Conservation (phyloP, 2,329 filamentous ascomycete genomes). For the Clarireedia sp. region DNA sequence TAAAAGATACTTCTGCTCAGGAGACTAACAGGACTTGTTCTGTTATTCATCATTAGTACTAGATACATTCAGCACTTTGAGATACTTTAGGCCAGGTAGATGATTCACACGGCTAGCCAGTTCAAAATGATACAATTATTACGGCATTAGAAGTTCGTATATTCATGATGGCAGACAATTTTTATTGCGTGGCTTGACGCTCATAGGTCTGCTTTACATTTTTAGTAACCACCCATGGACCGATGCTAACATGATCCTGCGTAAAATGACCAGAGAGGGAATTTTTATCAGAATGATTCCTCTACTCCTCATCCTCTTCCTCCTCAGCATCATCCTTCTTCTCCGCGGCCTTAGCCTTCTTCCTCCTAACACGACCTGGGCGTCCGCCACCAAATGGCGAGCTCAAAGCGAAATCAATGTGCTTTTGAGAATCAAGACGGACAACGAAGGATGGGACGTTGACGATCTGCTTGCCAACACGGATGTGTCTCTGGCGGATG, state of each 20-base stretch:
- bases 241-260: background rate
- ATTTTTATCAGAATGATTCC: constrained; percentile 31
- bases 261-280: background rate
- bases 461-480: constrained; percentile 99
- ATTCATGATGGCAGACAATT: constrained; percentile 7
- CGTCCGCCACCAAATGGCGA: constrained; percentile 97
- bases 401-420: constrained; percentile 98
- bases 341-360: constrained; percentile 98
- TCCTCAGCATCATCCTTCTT: constrained; percentile 71
- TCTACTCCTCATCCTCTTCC: constrained; percentile 68
- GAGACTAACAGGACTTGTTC: too few relatives aligned
- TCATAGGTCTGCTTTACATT: constrained; percentile 7
- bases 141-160: constrained; percentile 3
- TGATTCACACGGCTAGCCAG: background rate
- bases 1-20: too few relatives aligned
- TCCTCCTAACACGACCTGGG: constrained; percentile 95
- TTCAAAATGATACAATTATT: background rate
- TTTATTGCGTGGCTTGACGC: constrained; percentile 9
- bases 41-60: too few relatives aligned
- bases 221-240: background rate
- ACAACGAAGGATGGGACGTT: constrained; percentile 99
- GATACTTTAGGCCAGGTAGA: too few relatives aligned
- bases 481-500: constrained; percentile 99
- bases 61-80: too few relatives aligned
- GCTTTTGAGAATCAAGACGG: constrained; percentile 99